Percentiles rank a stretch among this genome's conserved stretches.
Evolutionary conservation across 108 stramenopile species (phyloP).

Genomic region (Conticribra weissflogii): DNA sequence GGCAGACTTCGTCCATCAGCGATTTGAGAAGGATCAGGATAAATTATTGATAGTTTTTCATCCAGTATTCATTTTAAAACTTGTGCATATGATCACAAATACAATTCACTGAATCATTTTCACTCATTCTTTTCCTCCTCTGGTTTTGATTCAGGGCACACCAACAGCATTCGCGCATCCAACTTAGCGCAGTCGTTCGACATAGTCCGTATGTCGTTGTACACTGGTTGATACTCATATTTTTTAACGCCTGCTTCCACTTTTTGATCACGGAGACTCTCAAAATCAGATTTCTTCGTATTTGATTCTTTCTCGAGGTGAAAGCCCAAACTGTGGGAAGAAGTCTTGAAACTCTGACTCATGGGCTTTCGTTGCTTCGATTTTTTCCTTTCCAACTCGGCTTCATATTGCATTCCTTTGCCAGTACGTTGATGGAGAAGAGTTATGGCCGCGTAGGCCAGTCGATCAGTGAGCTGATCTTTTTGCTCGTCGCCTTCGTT

Average conservation of each 20-base stretch:
- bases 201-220: too few relatives aligned
- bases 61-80: too few relatives aligned
- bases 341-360: not conserved
- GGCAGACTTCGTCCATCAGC: too few relatives aligned
- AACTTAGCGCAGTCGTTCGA: too few relatives aligned
- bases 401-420: slow-evolving; percentile 6
- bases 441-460: not conserved
- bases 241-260: not conserved
- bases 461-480: not conserved
- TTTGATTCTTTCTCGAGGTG: not conserved
- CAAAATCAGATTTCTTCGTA: not conserved
- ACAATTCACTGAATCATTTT: too few relatives aligned
- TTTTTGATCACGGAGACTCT: too few relatives aligned
- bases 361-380: not conserved
- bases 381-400: not conserved
- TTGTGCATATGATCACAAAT: too few relatives aligned
- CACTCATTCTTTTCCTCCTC: too few relatives aligned
- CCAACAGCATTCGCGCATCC: too few relatives aligned
- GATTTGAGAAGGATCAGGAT: too few relatives aligned
- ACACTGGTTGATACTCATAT: not conserved
- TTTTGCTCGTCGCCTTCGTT: not conserved
- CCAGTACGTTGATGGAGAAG: not conserved
- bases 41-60: too few relatives aligned
- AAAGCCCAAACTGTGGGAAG: not conserved
- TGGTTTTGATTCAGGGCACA: too few relatives aligned